phyloP scores from a whole-genome alignment of 192 early-diverging fungal species.

The Kickxella alabastrina region DNA sequence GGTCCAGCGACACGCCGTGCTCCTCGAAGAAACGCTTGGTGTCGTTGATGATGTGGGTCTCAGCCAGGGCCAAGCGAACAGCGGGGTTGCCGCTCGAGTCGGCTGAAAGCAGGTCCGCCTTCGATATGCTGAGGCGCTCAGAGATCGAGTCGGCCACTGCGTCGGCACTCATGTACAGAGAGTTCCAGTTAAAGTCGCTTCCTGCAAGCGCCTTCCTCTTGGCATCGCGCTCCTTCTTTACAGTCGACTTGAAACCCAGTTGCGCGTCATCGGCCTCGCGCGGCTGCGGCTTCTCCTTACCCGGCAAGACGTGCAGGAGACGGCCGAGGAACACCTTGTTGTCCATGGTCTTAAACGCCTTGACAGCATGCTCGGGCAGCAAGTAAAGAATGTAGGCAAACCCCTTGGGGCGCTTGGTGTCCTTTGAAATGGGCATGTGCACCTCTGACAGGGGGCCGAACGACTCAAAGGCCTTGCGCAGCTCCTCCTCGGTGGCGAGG shows the following conservation, averaged over 20 bases:
- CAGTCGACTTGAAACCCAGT: constrained; percentile 55
- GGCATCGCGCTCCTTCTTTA: constrained; percentile 81
- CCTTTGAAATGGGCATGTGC: constrained; percentile 90
- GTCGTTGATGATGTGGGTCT: constrained; percentile 92
- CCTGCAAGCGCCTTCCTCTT: constrained; percentile 72
- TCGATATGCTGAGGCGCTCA: constrained; percentile 82
- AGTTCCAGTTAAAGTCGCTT: constrained; percentile 95
- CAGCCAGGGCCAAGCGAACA: constrained; percentile 92
- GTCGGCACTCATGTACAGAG: constrained; percentile 93
- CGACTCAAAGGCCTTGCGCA: constrained; percentile 73
- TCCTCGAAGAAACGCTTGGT: constrained; percentile 89
- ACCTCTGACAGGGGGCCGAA: constrained; percentile 91
- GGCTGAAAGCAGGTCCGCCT: constrained; percentile 87
- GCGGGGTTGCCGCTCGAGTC: constrained; percentile 74
- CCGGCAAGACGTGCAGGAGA: constrained; percentile 82
- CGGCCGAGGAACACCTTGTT: constrained; percentile 88
- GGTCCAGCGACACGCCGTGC: constrained; percentile 76
- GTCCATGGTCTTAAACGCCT: constrained; percentile 78
- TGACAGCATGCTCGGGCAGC: constrained; percentile 90
- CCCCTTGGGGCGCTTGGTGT: constrained; percentile 91
- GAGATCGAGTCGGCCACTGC: constrained; percentile 95
- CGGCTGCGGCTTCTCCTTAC: constrained; percentile 70
- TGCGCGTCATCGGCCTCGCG: constrained; percentile 47
- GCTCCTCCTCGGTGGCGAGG: constrained; percentile 81
- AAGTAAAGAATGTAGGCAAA: constrained; percentile 88